Percentiles rank a stretch among this genome's conserved stretches.
These are phyloP conservation scores for Hanseniaspora guilliermondii DNA, from an alignment of 805 yeast species.

Conservation along the genomic window DNA sequence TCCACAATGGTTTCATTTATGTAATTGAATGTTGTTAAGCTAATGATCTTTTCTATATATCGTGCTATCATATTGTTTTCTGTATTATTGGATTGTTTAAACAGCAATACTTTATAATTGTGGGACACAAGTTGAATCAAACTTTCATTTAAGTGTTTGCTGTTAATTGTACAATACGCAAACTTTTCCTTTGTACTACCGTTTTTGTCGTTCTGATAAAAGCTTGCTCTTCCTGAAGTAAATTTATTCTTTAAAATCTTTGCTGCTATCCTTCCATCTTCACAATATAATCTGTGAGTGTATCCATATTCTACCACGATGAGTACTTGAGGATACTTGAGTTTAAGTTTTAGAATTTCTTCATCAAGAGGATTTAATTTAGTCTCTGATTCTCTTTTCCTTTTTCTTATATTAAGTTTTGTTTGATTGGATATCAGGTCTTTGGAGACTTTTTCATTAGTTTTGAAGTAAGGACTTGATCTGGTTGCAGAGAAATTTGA, in stretches of 20 bases:
- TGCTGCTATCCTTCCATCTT: constrained; percentile 67
- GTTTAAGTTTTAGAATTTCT: constrained; percentile 60
- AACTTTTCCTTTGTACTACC: background rate
- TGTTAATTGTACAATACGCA: constrained; percentile 18
- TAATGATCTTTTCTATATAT: background rate
- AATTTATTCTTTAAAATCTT: constrained; percentile 55
- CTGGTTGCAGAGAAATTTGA: background rate
- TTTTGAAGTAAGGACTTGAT: background rate
- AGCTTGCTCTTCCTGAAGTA: constrained; percentile 49
- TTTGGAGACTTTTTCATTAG: background rate
- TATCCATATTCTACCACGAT: constrained; percentile 84
- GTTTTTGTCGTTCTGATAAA: constrained; percentile 33
- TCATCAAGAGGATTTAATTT: constrained; percentile 63
- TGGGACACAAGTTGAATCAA: background rate
- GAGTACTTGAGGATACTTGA: constrained; percentile 48
- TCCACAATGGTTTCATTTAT: background rate
- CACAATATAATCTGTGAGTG: constrained; percentile 74
- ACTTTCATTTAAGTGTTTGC: constrained; percentile 31
- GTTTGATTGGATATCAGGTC: constrained; percentile 6
- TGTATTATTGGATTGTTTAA: background rate
- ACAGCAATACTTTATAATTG: background rate
- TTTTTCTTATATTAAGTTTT: constrained; percentile 1
- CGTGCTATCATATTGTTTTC: background rate
- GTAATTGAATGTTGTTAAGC: background rate
- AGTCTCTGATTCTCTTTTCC: background rate